These are phyloP conservation scores for Salix brachista DNA, from an alignment of 345 rosid species.

Conservation along the genomic window DNA sequence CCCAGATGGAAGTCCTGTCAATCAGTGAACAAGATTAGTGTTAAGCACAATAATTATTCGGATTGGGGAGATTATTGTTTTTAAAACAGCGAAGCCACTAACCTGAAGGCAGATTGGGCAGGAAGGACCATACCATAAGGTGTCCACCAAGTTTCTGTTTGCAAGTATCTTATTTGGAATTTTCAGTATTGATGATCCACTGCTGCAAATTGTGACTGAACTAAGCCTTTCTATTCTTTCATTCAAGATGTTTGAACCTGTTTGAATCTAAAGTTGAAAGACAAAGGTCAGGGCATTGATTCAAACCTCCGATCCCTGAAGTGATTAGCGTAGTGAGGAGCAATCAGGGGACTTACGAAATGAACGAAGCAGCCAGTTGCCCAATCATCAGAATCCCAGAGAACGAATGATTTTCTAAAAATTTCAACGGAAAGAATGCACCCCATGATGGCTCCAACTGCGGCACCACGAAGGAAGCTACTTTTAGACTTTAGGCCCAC, in stretches of 20 bases:
- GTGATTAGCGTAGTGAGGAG: not conserved
- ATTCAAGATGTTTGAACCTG: not conserved
- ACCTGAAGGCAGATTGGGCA: slow-evolving; percentile 53
- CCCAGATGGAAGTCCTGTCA: slow-evolving; percentile 31
- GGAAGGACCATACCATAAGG: slow-evolving; percentile 22
- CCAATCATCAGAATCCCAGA: slow-evolving; percentile 15
- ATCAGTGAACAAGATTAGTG: not conserved
- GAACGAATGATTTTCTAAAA: slow-evolving; percentile 4
- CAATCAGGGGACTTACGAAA: slow-evolving; percentile 10
- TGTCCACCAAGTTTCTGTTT: slow-evolving; percentile 15
- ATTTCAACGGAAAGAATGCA: slow-evolving; percentile 14
- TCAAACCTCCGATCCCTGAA: not conserved
- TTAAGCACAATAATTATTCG: not conserved
- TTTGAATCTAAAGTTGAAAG: not conserved
- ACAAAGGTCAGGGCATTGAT: not conserved
- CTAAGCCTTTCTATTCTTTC: slow-evolving; percentile 1
- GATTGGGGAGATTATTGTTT: not conserved
- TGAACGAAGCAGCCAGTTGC: slow-evolving; percentile 9
- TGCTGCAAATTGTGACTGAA: not conserved
- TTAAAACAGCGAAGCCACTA: not conserved
- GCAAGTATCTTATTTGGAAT: slow-evolving; percentile 20
- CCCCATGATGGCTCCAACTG: slow-evolving; percentile 31
- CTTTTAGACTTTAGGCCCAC: slow-evolving; percentile 25
- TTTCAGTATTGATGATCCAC: not conserved
- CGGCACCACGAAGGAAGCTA: slow-evolving; percentile 25